Conservation (phyloP, 441 rosid species). For the Iberis amara region DNA sequence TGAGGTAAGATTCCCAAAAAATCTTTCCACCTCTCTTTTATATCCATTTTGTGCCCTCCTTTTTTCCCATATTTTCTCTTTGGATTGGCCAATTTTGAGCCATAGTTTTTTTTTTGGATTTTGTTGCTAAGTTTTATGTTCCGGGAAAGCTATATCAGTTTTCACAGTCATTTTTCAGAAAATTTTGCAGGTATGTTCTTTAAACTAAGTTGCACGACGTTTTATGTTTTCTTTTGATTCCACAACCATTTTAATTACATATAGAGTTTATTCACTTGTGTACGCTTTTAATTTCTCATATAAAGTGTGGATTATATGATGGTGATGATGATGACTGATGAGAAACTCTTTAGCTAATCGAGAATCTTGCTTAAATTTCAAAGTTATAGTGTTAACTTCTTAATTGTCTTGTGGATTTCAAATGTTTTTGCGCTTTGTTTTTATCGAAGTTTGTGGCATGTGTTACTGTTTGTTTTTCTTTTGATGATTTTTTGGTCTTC, state of each 20-base stretch:
- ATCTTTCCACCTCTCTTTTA: no score
- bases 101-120: no score
- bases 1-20: no score
- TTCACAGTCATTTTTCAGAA: no score
- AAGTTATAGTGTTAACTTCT: constrained; percentile 7
- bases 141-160: no score
- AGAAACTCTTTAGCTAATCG: constrained; percentile 1
- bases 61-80: no score
- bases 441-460: not conserved
- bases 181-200: no score
- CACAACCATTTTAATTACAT: not conserved
- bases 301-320: not conserved
- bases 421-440: not conserved
- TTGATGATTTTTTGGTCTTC: not conserved
- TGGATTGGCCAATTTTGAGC: no score
- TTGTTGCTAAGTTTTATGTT: no score
- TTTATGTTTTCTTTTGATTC: not conserved
- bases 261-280: constrained; percentile 17
- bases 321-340: constrained; percentile 3
- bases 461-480: not conserved
- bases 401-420: not conserved
- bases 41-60: no score
- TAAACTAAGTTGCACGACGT: no score
- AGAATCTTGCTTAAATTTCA: constrained; percentile 10
- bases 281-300: not conserved